These are phyloP conservation scores for Picochlorum sp. DNA, from an alignment of 139 green algal genomes.

Conservation along the genomic window DNA sequence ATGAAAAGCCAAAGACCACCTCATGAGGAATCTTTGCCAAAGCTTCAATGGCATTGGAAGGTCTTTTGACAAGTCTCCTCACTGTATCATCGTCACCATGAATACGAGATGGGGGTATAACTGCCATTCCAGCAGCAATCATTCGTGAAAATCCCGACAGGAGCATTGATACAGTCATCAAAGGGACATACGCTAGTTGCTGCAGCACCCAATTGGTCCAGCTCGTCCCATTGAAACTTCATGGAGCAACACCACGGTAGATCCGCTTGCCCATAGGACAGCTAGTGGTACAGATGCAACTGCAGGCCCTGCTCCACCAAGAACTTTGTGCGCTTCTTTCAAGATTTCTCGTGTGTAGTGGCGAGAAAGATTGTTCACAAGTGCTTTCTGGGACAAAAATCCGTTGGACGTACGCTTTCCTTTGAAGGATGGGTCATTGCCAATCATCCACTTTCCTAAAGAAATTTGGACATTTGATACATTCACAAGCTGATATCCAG, in stretches of 20 bases:
- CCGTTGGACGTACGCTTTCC: constrained; percentile 31
- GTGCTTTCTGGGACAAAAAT: constrained; percentile 33
- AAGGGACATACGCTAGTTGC: constrained; percentile 49
- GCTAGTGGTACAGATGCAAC: constrained; percentile 59
- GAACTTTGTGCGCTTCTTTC: constrained; percentile 62
- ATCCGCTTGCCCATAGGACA: constrained; percentile 63
- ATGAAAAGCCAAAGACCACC: constrained; percentile 39
- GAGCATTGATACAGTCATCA: constrained; percentile 40
- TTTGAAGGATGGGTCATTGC: constrained; percentile 29
- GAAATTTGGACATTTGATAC: constrained; percentile 73
- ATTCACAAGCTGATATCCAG: constrained; percentile 80
- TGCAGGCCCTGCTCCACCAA: constrained; percentile 63
- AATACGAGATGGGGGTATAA: constrained; percentile 48
- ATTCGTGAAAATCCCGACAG: constrained; percentile 49
- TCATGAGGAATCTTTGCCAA: constrained; percentile 39
- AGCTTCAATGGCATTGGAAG: constrained; percentile 55
- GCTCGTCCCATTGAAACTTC: constrained; percentile 44
- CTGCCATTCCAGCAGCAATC: constrained; percentile 41
- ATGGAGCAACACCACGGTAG: constrained; percentile 41
- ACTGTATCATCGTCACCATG: constrained; percentile 51
- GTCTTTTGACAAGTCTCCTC: constrained; percentile 45
- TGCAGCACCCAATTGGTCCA: constrained; percentile 31
- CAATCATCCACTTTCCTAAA: constrained; percentile 44
- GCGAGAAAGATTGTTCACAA: constrained; percentile 38
- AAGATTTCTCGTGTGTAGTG: constrained; percentile 61